Evolutionary conservation across 169 alveolate genomes (phyloP).

Genomic region (Eimeria zaria): DNA sequence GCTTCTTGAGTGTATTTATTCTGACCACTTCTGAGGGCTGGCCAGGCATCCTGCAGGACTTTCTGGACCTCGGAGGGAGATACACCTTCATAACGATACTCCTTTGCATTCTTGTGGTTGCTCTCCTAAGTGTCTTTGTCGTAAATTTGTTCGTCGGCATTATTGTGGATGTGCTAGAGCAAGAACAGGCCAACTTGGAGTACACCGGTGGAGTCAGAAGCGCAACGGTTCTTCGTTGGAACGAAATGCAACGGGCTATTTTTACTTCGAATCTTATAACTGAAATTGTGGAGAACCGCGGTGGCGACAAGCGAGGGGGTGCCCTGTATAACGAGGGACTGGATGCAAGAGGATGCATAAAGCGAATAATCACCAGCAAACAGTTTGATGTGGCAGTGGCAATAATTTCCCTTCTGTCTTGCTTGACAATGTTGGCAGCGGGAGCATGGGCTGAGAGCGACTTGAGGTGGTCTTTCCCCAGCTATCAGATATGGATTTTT

Average conservation of each 20-base stretch:
- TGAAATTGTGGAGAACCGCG: not conserved
- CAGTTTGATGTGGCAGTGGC: slow-evolving; percentile 67
- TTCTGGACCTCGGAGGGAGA: slow-evolving; percentile 55
- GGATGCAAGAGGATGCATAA: slow-evolving; percentile 54
- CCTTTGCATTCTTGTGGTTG: slow-evolving; percentile 65
- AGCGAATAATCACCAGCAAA: slow-evolving; percentile 43
- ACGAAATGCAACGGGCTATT: slow-evolving; percentile 78
- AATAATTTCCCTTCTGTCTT: slow-evolving; percentile 29
- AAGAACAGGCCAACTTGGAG: slow-evolving; percentile 77
- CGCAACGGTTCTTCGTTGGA: slow-evolving; percentile 83
- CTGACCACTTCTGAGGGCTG: slow-evolving; percentile 83
- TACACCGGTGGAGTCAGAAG: slow-evolving; percentile 77
- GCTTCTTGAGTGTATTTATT: slow-evolving; percentile 72
- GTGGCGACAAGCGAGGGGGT: slow-evolving; percentile 6
- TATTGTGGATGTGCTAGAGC: slow-evolving; percentile 75
- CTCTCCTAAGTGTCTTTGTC: slow-evolving; percentile 66
- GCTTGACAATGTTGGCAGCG: slow-evolving; percentile 50
- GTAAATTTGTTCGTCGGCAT: slow-evolving; percentile 80
- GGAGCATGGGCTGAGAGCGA: slow-evolving; percentile 78
- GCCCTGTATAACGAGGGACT: not conserved
- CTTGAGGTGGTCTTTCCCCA: slow-evolving; percentile 26
- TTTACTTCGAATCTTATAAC: slow-evolving; percentile 7
- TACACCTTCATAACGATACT: slow-evolving; percentile 14
- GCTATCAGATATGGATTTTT: slow-evolving; percentile 36
- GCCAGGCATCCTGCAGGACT: slow-evolving; percentile 65